Evolutionary conservation across 768 basidiomycete species (phyloP), one percentile per base, ranked within the genome.

Genomic region (Omphalotus guepiniiformis): DNA sequence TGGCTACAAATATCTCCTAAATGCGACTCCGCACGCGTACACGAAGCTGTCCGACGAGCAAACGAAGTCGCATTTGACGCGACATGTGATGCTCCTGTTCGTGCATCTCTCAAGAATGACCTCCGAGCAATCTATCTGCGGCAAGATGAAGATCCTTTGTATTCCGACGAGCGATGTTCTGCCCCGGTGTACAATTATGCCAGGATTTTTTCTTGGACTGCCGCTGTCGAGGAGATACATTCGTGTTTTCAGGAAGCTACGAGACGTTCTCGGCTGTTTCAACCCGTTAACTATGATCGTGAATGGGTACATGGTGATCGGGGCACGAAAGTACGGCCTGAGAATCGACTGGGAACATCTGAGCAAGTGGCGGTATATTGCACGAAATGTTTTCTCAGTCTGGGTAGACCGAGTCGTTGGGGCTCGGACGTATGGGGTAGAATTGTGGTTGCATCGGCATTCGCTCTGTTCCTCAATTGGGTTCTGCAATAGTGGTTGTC

Each of bases 1-100:
- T 74, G 72, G 67, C 53, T 74, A 6, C 60, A 70, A 40, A 50
- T 73, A 6, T 68, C 71, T 0, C 71, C 72, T 0, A 66, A 72
- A 48, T 69, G 68, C 40, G 67, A 72, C 50, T 58, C 60, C 3
- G 27, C 35, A 2, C 63, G 68, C 8, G 56, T 74, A 11, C 34
- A 41, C 32, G 48, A 44, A n/a, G 67, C 67, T 3, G 34, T 71
- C 1, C 41, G 53, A 2, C 42, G 55, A 16, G 66, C 67, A 11
- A 66, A 71, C 51, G 42, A 49, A 0, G 49, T 49, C 6, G 58
- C 62, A 7, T 61, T 52, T 39, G 58, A 63, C 7, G 59, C 57
- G 3, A 59, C n/a, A 51, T 1, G 12, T 26, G n/a, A n/a, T 51
- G 47, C 21, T 48, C 22, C 34, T 21, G 47, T 27, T 30, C 53